Conservation (phyloP, 352 stramenopile species). For the Thalassiosira exigua region DNA sequence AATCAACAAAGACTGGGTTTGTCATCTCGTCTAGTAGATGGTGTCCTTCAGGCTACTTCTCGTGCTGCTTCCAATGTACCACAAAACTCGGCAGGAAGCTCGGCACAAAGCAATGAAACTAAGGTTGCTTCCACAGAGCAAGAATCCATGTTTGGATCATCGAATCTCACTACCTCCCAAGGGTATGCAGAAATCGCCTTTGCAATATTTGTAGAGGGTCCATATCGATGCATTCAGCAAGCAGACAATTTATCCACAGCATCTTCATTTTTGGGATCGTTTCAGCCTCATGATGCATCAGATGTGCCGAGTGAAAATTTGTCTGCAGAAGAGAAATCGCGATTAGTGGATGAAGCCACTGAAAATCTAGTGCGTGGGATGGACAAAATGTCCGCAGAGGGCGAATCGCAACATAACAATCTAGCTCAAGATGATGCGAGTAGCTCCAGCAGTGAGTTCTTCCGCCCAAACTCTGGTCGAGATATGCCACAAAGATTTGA, state of each 20-base stretch:
- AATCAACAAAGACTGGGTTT: slow-evolving; percentile 41
- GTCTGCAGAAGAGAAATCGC: slow-evolving; percentile 29
- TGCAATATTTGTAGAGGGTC: slow-evolving; percentile 61
- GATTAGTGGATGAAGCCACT: slow-evolving; percentile 45
- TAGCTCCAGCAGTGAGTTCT: slow-evolving; percentile 46
- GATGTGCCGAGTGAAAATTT: slow-evolving; percentile 11
- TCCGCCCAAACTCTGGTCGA: slow-evolving; percentile 15
- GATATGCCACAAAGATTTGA: background rate
- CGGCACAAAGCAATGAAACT: slow-evolving; percentile 9
- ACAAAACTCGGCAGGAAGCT: background rate
- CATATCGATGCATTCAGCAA: slow-evolving; percentile 68
- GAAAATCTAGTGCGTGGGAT: slow-evolving; percentile 40
- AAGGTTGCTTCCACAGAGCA: slow-evolving; percentile 5
- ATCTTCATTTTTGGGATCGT: slow-evolving; percentile 60
- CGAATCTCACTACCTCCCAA: slow-evolving; percentile 35
- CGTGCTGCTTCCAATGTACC: slow-evolving; percentile 29
- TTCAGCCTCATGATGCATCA: slow-evolving; percentile 39
- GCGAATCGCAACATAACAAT: slow-evolving; percentile 16
- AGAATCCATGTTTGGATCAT: slow-evolving; percentile 45
- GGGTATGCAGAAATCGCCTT: slow-evolving; percentile 70
- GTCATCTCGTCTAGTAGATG: slow-evolving; percentile 63
- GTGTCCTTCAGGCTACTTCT: slow-evolving; percentile 55
- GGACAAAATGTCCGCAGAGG: slow-evolving; percentile 42
- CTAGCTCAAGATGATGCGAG: slow-evolving; percentile 31
- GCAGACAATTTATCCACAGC: slow-evolving; percentile 38